Evolutionary conservation across 2,329 filamentous ascomycete genomes (phyloP).

Genomic region (Rhytidhysteron rufulum): DNA sequence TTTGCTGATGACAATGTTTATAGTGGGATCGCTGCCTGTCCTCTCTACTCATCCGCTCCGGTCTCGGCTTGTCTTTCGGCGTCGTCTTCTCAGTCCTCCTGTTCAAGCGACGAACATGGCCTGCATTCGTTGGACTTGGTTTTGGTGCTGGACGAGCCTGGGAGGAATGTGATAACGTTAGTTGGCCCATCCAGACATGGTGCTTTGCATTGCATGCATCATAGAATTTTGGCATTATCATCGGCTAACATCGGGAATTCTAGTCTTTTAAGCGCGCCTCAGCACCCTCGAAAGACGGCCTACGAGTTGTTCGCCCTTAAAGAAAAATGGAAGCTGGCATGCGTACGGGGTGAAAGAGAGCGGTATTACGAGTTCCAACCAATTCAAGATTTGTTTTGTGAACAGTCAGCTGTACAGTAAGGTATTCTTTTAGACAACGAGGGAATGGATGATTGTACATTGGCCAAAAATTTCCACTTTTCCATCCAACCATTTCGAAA

Average conservation of each 20-base stretch:
- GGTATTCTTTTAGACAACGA: slow-evolving; percentile 24
- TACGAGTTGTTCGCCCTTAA: slow-evolving; percentile 46
- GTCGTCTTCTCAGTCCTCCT: slow-evolving; percentile 97
- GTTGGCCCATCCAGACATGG: slow-evolving; percentile 17
- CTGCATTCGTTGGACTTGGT: slow-evolving; percentile 88
- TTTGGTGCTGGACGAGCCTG: slow-evolving; percentile 96
- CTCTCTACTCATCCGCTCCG: slow-evolving; percentile 93
- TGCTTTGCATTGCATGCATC: too few species aligned
- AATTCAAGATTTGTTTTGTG: slow-evolving; percentile 5
- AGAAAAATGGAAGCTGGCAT: slow-evolving; percentile 4
- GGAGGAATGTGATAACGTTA: slow-evolving; percentile 87
- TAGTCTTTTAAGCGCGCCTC: slow-evolving; percentile 52
- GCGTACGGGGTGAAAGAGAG: background rate
- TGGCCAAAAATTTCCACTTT: too few species aligned
- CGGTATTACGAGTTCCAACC: slow-evolving; percentile 2
- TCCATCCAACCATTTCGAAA: too few species aligned
- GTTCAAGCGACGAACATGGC: slow-evolving; percentile 98
- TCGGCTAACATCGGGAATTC: slow-evolving; percentile 1
- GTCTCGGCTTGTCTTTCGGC: slow-evolving; percentile 92
- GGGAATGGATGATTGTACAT: slow-evolving; percentile 27
- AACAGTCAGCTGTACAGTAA: slow-evolving; percentile 32
- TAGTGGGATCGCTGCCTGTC: slow-evolving; percentile 99
- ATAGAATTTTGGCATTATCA: background rate
- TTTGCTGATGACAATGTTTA: too few species aligned
- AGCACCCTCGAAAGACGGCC: slow-evolving; percentile 45